Evolutionary conservation across 2,329 filamentous ascomycete genomes (phyloP), one percentile per base, ranked within the genome.

Genomic region (Aspergillus brasiliensis): DNA sequence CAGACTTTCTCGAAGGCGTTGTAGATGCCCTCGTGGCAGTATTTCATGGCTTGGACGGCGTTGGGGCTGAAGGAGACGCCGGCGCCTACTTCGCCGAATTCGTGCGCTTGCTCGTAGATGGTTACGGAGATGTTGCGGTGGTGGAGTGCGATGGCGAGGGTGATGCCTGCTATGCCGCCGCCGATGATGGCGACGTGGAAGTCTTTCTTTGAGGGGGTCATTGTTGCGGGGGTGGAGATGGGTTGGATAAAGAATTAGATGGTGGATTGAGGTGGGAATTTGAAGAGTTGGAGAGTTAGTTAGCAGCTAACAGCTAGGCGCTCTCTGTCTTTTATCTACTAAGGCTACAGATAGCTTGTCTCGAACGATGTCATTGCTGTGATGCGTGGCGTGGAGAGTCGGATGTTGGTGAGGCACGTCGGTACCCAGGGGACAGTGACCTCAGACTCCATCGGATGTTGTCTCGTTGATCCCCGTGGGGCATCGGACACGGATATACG

Each of bases 11-110:
- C 73, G 31, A 75, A 75, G 2, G 69, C 66, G 38, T 74, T 66
- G 15, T 76, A 61, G 17, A 77, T 65, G 8, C 67, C 71, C 38
- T 67, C 68, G 48, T 67, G 67, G 60, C 65, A 62, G 27, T 54
- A 49, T 23, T 65, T 67, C 65, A 69, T 67, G 2, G 64, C 64
- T 10, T 67, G 56, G n/a, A 66, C 62, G 2, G 75, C 75, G 48
- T 77, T 77, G n/a, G 72, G 67, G 8, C 71, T 73, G 58, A 77
- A 76, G 28, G 73, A 75, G 46, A 77, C 73, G 1, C 74, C 74
- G 2, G 75, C 74, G 6, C 75, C 75, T 28, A 77, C 74, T 59
- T 77, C 75, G 11, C 66, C 67, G 56, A 77, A 78, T 19, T 75
- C 69, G 1, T 65, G 56, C 3, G 75, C 74, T 63, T 75, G 73